Percentiles rank a stretch among this genome's conserved stretches.
Evolutionary conservation across 208 protist genomes (phyloP).

Genomic region (Novymonas esmeraldas): DNA sequence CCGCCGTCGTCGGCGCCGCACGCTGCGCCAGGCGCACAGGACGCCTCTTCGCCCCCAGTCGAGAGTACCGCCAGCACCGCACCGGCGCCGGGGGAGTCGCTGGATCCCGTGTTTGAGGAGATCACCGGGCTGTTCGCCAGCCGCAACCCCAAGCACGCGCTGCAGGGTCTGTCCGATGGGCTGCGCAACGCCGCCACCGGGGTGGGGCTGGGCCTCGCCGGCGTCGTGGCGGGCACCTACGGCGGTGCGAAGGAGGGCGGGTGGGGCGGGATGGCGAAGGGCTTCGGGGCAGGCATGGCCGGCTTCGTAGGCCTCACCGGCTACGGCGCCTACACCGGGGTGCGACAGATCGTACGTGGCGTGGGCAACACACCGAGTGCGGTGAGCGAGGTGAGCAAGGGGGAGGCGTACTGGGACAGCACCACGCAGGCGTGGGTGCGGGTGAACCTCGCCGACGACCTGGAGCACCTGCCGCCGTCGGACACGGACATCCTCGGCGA

Average conservation of each 20-base stretch:
- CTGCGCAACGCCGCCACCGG: constrained; percentile 40
- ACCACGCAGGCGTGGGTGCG: constrained; percentile 41
- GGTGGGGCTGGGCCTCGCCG: constrained; percentile 35
- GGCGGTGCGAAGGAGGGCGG: constrained; percentile 31
- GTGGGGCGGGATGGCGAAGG: constrained; percentile 30
- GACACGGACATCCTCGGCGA: constrained; percentile 53
- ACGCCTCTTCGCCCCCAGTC: background rate
- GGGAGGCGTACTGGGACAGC: constrained; percentile 59
- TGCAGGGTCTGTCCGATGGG: constrained; percentile 38
- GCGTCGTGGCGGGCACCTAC: constrained; percentile 35
- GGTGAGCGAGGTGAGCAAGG: constrained; percentile 28
- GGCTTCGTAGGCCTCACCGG: constrained; percentile 25
- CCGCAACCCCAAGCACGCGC: constrained; percentile 43
- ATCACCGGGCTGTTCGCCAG: constrained; percentile 45
- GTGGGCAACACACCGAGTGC: constrained; percentile 48
- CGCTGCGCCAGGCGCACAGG: background rate
- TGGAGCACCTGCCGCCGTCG: constrained; percentile 38
- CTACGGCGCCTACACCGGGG: constrained; percentile 43
- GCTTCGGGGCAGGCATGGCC: constrained; percentile 37
- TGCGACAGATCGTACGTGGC: constrained; percentile 40
- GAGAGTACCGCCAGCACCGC: background rate
- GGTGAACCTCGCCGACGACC: constrained; percentile 36
- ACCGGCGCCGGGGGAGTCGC: background rate
- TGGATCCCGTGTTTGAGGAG: constrained; percentile 11
- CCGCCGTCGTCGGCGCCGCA: background rate